Base-by-base conservation (phyloP, 352 stramenopile species). In the Pythium brassicae region DNA sequence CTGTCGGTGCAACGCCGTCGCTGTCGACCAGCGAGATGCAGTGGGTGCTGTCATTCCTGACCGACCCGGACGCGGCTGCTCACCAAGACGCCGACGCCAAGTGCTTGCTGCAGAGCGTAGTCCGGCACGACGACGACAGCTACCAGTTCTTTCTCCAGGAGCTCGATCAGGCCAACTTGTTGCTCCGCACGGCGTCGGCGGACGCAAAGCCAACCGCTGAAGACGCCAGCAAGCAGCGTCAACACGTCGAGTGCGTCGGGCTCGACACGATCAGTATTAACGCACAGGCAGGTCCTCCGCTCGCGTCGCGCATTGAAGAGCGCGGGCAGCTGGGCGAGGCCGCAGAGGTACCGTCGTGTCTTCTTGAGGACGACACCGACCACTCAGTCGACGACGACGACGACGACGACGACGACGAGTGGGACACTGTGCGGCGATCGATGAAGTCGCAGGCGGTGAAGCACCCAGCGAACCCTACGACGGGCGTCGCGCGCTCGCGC, bases 71-170 rank as follows among this genome's bases (percentile, higher is more conserved):
- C n/a, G 63, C 63, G 10, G 62, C 71, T 2, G 79, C 73, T 15
- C 60, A 62, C 22, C 63, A 70, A 4, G 79, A 89, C 45, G 67
- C 57, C 3, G 77, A 87, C 26, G 75, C 76, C 23, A 89, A 87
- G 50, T 69, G 74, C 53, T 55, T 87, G 47, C 42, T 83, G 20
- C 61, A 52, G n/a, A 67, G 48, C 20, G 32, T 50, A 12, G 69
- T 77, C 43, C 72, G 73, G 42, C 49, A 71, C 23, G 71, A 87
- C 3, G 76, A 89, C 40, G 79, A 89, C 60, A 86, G 87, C 67
- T 87, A 85, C 63, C 77, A 89, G 54, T 73, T 72, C 43, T 89
- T 89, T 37, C 44, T 89, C 15, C 74, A 83, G 42, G 73, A 83
- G 34, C 67, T 87, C 32, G 61, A 69, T 12, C 64, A 86, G 0